Percentiles rank a stretch among this genome's conserved stretches.
phyloP scores from a whole-genome alignment of 441 rosid genomes.

The Cnidoscolus chayamansa region DNA sequence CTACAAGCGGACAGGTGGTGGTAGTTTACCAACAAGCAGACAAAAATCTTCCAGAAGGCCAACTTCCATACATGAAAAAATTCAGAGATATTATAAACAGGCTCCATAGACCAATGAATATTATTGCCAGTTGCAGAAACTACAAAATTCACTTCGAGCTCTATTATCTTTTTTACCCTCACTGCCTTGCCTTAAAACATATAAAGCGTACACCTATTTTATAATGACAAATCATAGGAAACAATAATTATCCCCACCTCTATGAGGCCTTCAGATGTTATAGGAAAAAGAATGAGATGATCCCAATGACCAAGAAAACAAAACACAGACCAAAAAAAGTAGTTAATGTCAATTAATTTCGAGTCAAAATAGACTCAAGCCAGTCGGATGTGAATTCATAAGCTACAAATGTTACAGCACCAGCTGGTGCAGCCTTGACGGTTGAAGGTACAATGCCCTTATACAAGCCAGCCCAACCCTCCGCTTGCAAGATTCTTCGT shows the following conservation, averaged over 20 bases:
- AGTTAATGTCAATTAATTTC: slow-evolving; percentile 18
- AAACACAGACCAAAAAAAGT: background rate
- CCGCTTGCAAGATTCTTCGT: slow-evolving; percentile 45
- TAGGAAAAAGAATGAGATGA: slow-evolving; percentile 30
- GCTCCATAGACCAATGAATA: background rate
- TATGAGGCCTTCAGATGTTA: slow-evolving; percentile 6
- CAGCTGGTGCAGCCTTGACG: slow-evolving; percentile 98
- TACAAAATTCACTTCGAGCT: background rate
- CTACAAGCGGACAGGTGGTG: too few relatives aligned
- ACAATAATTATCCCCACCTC: background rate
- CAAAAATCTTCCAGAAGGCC: too few relatives aligned
- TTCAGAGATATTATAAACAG: background rate
- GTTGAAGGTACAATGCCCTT: slow-evolving; percentile 94
- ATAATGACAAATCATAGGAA: slow-evolving; percentile 13
- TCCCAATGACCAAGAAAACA: slow-evolving; percentile 20
- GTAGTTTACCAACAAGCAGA: too few relatives aligned
- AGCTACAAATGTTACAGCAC: slow-evolving; percentile 92
- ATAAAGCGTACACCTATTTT: background rate
- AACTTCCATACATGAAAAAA: background rate
- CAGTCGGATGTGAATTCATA: slow-evolving; percentile 72
- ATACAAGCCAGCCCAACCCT: slow-evolving; percentile 92
- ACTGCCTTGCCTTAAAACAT: slow-evolving; percentile 8
- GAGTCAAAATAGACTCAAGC: slow-evolving; percentile 58
- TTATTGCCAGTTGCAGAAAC: background rate
- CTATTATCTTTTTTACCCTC: background rate